Evolutionary conservation across 768 basidiomycete genomes (phyloP), one percentile per base, ranked within the genome.

Genomic region (Pilatotrama ljubarskyi): DNA sequence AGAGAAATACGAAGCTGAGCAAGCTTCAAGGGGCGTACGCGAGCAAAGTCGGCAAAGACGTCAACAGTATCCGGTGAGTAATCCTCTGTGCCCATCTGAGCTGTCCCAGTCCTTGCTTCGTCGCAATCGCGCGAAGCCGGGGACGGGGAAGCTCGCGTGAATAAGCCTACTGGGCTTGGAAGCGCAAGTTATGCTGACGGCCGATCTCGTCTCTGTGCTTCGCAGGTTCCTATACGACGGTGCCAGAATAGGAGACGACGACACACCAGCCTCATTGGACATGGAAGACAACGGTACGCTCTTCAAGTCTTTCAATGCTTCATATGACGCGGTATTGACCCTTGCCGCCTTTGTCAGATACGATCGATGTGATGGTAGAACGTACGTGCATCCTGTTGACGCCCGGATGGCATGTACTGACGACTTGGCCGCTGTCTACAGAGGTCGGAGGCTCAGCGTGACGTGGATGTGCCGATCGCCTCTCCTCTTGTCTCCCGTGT

Each of bases 361-460:
- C 93, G 7, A 94, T 98, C 75, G 95, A 98, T 81, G 95, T 95
- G 63, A 92, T 95, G 89, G 90, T 96, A 60, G 93, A 96, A 78
- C 94, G 93, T 95, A 78, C 64, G 87, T 82, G n/a, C 13, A 46
- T 29, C 49, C 58, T 62, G 59, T 35, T 38, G 59, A 29, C 20
- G 50, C 57, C 35, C 42, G 24, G 40, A 51, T 26, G 51, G n/a
- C 32, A 17, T 25, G 18, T 18, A 15, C 62, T 65, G 42, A 58
- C 54, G 5, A 32, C 29, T n/a, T 26, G n/a, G 18, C 25, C 18
- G 50, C 10, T 17, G 32, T 48, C 42, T 57, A 24, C 63, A 72
- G 71, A 72, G 71, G 71, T 72, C 57, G 71, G 71, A 37, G 71
- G 71, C 22, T 69, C 66, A 18, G 64, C 68, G 58, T 65, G 57